Conservation (phyloP, 345 rosid genomes). For the Acer saccharum region DNA sequence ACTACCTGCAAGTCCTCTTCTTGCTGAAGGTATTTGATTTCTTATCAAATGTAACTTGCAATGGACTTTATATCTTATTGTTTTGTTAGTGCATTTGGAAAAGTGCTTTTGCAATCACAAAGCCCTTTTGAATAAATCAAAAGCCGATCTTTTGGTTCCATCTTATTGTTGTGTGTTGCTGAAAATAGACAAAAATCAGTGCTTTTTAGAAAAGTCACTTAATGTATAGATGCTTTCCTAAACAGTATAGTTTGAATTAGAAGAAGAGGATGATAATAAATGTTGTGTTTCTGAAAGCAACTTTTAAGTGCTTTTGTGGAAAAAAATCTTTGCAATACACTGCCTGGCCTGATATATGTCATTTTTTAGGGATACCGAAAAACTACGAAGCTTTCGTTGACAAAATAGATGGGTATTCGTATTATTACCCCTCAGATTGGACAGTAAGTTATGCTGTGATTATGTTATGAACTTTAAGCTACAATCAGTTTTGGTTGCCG, state of each 20-base stretch:
- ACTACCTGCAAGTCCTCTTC: constrained; percentile 48
- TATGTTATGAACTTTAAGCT: background rate
- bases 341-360: background rate
- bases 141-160: background rate
- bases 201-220: background rate
- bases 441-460: constrained; percentile 48
- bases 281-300: no score
- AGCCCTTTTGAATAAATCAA: background rate
- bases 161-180: background rate
- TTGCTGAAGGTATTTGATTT: constrained; percentile 63
- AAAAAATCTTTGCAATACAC: no score
- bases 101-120: background rate
- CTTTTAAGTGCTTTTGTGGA: background rate
- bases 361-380: constrained; percentile 60
- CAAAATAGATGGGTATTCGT: constrained; percentile 72
- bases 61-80: background rate
- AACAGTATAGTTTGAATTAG: no score
- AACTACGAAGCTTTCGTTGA: constrained; percentile 67
- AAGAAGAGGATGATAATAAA: no score
- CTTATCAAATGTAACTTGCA: no score
- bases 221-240: no score
- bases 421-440: constrained; percentile 90
- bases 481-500: background rate
- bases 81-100: background rate
- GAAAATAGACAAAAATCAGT: background rate